Base-by-base conservation (phyloP, 495 filamentous ascomycete genomes). In the Penicillium argentinense region DNA sequence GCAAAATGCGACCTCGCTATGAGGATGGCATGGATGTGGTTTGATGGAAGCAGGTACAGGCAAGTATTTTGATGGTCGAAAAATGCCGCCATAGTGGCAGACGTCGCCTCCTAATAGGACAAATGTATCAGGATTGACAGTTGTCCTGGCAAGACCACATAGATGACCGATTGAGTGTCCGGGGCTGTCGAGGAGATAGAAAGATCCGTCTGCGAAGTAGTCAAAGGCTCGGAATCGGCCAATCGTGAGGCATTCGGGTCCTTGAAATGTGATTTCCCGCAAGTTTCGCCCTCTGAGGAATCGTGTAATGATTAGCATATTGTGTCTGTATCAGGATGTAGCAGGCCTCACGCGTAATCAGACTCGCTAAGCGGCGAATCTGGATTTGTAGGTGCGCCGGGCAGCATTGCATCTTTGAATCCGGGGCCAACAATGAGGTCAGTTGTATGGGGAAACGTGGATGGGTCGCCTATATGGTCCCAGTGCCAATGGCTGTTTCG, bases 381-480 rank as follows among this genome's bases (percentile, higher is more conserved):
- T 8, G 64, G 60, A 27, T 75, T 66, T 0, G 62, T 46, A 1
- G 81, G 80, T 33, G 72, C 79, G 1, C 71, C 79, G 0, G 79
- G 80, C 2, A 74, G 48, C 23, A 73, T 43, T 2, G 39, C 18
- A 2, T 62, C 54, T 25, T 74, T 76, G 46, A 78, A 75, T 1
- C 79, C 80, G 1, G 73, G 73, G 0, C 81, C 82, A 19, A 82
- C 69, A 13, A 80, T 57, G 1, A 87, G 48, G 6, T 65, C 54
- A 1, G 79, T 79, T 21, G 53, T 63, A 0, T 65, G 32, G 2
- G 68, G 71, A 43, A 85, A 83, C 7, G 51, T 68, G 1, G 62
- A 59, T 3, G 71, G 62, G 34, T 83, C 69, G 8, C 79, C 82
- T 3, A 63, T 68, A 56, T 85, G 83, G 47, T 84, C 82, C 42